A percentile compares a stretch with the other conserved stretches of the same genome.
These are phyloP conservation scores for Porcisia deanei DNA, from an alignment of 208 protist species.

Conservation along the genomic window DNA sequence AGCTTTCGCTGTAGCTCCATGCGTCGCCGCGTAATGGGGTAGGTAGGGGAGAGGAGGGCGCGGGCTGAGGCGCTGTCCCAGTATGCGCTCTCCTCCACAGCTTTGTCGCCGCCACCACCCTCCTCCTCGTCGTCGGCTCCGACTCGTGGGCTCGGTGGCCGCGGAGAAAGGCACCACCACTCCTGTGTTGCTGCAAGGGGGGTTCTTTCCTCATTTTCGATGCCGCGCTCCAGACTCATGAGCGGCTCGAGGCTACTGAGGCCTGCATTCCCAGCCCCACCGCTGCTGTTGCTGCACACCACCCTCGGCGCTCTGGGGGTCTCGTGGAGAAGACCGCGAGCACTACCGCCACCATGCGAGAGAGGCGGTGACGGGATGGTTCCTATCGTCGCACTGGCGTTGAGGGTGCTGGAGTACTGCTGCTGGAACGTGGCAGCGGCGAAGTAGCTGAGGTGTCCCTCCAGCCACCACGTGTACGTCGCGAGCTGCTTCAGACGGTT, in stretches of 20 bases:
- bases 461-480: slow-evolving; percentile 52
- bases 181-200: not conserved
- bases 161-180: slow-evolving; percentile 24
- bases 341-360: not conserved
- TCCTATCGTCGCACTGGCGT: not conserved
- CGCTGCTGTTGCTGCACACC: not conserved
- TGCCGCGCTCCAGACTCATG: not conserved
- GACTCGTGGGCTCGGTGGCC: not conserved
- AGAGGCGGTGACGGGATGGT: not conserved
- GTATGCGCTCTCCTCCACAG: not conserved
- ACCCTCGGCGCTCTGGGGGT: not conserved
- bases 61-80: slow-evolving; percentile 7
- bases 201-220: not conserved
- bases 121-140: not conserved
- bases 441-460: slow-evolving; percentile 48
- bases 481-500: slow-evolving; percentile 29
- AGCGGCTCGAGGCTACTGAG: not conserved
- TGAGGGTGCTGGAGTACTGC: not conserved
- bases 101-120: not conserved
- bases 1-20: slow-evolving; percentile 21
- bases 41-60: slow-evolving; percentile 15
- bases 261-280: not conserved
- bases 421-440: not conserved
- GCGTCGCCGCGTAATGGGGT: slow-evolving; percentile 9
- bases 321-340: not conserved